Evolutionary conservation across 2,329 filamentous ascomycete species (phyloP), one percentile per base, ranked within the genome.

Genomic region (Fusarium sp.): DNA sequence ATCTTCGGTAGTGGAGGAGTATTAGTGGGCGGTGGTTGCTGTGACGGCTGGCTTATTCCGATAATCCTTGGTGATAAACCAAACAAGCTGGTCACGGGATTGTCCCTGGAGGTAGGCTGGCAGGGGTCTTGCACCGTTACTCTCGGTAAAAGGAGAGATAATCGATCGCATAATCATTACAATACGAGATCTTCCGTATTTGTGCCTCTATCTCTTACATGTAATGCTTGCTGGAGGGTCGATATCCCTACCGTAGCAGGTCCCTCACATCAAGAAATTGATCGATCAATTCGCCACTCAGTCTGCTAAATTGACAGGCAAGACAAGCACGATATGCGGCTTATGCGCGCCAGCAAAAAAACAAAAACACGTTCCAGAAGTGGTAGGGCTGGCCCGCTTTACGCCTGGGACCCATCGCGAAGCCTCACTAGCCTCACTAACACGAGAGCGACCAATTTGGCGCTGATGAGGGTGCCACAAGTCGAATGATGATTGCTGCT

Each of bases 401-500:
- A 58, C 38, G 11, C 26, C 51, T 44, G 31, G 51, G 44, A 29
- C 42, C 44, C 19, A 19, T 19, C 19, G 19, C 19, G 19, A 25
- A 25, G 42, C 25, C 22, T n/a, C 6, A 12, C 31, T 13, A 32
- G 31, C 31, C 31, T 32, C 13, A 42, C 41, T 32, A 47, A 32
- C 44, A 26, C 42, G 34, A 40, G 22, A 40, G 26, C 38, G 7
- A 24, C 5, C 11, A 24, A 19, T 8, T 19, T 22, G 41, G 36
- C 42, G 42, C 42, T 34, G 32, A 36, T 31, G 38, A 46, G 36
- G 24, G 43, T 58, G 29, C 61, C 61, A 62, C 62, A 65, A 65
- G 56, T 65, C 47, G 44, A 46, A 42, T 56, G 40, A 64, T 61
- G 31, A 26, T 41, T 62, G 47, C 61, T 59, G 39, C 19, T 53